Evolutionary conservation across 2,329 filamentous ascomycete species (phyloP).

Genomic region (Sarocladium oryzae): DNA sequence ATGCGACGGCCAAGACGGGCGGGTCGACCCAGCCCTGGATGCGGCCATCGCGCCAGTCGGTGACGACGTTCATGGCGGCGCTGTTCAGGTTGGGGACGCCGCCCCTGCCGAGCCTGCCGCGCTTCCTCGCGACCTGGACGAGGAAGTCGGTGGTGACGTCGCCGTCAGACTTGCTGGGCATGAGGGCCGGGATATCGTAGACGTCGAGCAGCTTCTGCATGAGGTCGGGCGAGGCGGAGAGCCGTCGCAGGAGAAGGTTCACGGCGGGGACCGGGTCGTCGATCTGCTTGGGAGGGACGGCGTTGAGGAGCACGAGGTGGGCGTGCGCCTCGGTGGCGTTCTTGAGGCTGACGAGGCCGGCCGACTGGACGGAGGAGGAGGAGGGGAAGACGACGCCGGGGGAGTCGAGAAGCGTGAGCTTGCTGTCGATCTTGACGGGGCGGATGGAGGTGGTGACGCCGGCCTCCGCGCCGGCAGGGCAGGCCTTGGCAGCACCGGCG

Average conservation of each 20-base stretch:
- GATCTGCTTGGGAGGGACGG: conserved; percentile 89
- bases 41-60: conserved; percentile 92
- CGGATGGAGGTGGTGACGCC: conserved; percentile 86
- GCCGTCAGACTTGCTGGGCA: conserved; percentile 57
- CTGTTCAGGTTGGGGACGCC: conserved; percentile 83
- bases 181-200: conserved; percentile 77
- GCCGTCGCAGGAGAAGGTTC: conserved; percentile 70
- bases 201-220: conserved; percentile 73
- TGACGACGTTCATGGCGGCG: conserved; percentile 88
- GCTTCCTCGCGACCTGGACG: conserved; percentile 88
- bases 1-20: conserved; percentile 55
- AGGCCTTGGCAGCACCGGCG: conserved; percentile 53
- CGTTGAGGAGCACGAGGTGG: conserved; percentile 80
- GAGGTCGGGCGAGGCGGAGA: conserved; percentile 67
- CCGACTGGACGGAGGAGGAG: conserved; percentile 33
- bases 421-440: conserved; percentile 89
- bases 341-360: conserved; percentile 44
- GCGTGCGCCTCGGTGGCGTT: conserved; percentile 69
- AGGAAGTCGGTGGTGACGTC: conserved; percentile 87
- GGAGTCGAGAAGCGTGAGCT: conserved; percentile 87
- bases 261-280: conserved; percentile 87
- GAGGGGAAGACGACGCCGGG: conserved; percentile 92
- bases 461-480: conserved; percentile 84
- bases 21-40: conserved; percentile 89
- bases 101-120: conserved; percentile 79